Conservation (phyloP, 2,329 filamentous ascomycete genomes). For the Monascus ruber region DNA sequence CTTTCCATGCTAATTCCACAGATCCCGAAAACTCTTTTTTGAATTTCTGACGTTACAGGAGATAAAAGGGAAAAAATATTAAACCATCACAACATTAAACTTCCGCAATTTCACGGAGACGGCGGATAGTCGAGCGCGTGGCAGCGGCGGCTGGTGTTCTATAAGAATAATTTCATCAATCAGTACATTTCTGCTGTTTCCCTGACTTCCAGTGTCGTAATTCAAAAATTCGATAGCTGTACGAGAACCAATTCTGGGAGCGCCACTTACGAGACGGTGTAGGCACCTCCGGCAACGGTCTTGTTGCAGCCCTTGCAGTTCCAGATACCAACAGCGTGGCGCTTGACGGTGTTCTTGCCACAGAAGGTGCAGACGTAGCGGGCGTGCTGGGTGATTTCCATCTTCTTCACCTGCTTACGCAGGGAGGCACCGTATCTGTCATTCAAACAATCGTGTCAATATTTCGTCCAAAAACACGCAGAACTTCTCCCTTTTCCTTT, state of each 20-base stretch:
- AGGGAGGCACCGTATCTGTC: slow-evolving; percentile 94
- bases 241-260: background rate
- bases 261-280: slow-evolving; percentile 81
- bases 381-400: slow-evolving; percentile 98
- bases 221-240: background rate
- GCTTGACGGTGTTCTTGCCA: slow-evolving; percentile 90
- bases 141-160: slow-evolving; percentile 88
- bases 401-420: slow-evolving; percentile 99
- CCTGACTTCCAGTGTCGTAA: background rate
- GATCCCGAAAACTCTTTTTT: slow-evolving; percentile 22
- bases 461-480: background rate
- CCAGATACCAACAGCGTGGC: slow-evolving; percentile 90
- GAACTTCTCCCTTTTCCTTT: slow-evolving; percentile 1
- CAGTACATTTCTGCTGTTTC: slow-evolving; percentile 1
- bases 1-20: slow-evolving; percentile 13
- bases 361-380: slow-evolving; percentile 97
- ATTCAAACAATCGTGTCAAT: slow-evolving; percentile 11
- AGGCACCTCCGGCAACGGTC: slow-evolving; percentile 86
- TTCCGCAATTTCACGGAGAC: slow-evolving; percentile 95
- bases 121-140: slow-evolving; percentile 90
- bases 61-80: slow-evolving; percentile 16
- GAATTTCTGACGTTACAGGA: slow-evolving; percentile 25
- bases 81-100: slow-evolving; percentile 41
- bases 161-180: slow-evolving; percentile 6
- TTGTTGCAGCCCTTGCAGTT: slow-evolving; percentile 93